Conservation (phyloP, 2,329 filamentous ascomycete genomes). For the Fonsecaea erecta region DNA sequence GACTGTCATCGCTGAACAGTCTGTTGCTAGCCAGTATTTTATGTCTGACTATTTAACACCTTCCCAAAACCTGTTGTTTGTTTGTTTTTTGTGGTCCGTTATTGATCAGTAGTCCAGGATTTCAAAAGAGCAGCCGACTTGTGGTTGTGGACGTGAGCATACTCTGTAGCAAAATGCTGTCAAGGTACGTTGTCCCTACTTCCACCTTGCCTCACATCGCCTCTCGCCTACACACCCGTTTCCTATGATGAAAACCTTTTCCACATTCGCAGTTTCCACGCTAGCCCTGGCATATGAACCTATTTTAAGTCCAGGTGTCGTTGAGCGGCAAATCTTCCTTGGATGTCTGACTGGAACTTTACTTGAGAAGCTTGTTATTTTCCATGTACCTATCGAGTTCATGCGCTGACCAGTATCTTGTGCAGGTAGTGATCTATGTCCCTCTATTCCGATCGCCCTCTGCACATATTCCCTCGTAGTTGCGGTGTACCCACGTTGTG, state of each 20-base stretch:
- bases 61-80: background rate
- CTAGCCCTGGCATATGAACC: conserved; percentile 57
- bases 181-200: conserved; percentile 21
- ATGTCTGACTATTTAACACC: conserved; percentile 61
- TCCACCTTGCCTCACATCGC: background rate
- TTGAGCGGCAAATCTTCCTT: conserved; percentile 58
- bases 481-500: background rate
- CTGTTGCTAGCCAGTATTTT: conserved; percentile 75
- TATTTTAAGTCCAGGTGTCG: conserved; percentile 50
- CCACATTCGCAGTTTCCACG: conserved; percentile 69
- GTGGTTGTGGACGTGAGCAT: background rate
- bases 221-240: conserved; percentile 5
- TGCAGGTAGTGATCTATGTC: conserved; percentile 8
- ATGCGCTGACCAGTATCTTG: conserved; percentile 18
- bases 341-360: conserved; percentile 54
- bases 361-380: background rate
- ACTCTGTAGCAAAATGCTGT: background rate
- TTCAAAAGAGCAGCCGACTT: background rate
- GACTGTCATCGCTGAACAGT: conserved; percentile 65
- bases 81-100: background rate
- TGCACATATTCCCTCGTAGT: background rate
- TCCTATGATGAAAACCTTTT: conserved; percentile 58
- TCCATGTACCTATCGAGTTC: background rate
- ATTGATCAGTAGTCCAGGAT: background rate
- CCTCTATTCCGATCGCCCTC: background rate